Evolutionary conservation across 1,284 basidiomycete species (phyloP).

Genomic region (Xerocomus amazonicus): DNA sequence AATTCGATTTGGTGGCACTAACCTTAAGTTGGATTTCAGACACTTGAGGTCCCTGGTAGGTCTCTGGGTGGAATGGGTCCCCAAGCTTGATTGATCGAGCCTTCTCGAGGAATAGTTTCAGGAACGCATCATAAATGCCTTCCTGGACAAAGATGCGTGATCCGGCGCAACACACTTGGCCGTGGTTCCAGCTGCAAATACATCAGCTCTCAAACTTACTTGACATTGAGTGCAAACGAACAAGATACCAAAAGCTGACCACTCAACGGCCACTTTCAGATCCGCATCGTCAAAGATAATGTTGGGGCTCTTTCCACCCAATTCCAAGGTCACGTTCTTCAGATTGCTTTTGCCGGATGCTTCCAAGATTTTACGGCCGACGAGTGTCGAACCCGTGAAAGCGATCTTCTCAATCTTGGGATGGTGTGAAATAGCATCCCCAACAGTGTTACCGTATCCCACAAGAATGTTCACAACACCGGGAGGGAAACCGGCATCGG

Average conservation of each 20-base stretch:
- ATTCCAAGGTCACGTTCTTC: constrained; percentile 87
- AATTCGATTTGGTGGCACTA: constrained; percentile 22
- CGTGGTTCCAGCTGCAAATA: constrained; percentile 66
- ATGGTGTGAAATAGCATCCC: constrained; percentile 62
- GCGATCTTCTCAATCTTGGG: constrained; percentile 69
- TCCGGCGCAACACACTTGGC: constrained; percentile 84
- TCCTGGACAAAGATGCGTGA: constrained; percentile 85
- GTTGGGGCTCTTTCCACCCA: constrained; percentile 90
- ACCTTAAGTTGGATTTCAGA: constrained; percentile 67
- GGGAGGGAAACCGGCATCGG: constrained; percentile 59
- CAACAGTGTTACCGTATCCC: constrained; percentile 67
- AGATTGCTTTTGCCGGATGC: constrained; percentile 81
- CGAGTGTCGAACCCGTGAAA: constrained; percentile 75
- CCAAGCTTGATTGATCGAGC: constrained; percentile 63
- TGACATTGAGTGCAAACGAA: constrained; percentile 22
- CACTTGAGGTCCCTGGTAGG: constrained; percentile 88
- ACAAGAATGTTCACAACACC: constrained; percentile 71
- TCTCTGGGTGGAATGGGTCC: constrained; percentile 72
- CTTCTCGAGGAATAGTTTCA: constrained; percentile 57
- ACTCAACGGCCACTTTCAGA: constrained; percentile 76
- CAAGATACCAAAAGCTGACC: constrained; percentile 82
- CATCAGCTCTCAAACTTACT: constrained; percentile 26
- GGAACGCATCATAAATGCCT: constrained; percentile 78
- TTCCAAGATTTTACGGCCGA: constrained; percentile 84
- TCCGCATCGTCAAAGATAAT: constrained; percentile 72